Conservation (phyloP, 2,329 filamentous ascomycete species). For the Grosmannia clavigera region DNA sequence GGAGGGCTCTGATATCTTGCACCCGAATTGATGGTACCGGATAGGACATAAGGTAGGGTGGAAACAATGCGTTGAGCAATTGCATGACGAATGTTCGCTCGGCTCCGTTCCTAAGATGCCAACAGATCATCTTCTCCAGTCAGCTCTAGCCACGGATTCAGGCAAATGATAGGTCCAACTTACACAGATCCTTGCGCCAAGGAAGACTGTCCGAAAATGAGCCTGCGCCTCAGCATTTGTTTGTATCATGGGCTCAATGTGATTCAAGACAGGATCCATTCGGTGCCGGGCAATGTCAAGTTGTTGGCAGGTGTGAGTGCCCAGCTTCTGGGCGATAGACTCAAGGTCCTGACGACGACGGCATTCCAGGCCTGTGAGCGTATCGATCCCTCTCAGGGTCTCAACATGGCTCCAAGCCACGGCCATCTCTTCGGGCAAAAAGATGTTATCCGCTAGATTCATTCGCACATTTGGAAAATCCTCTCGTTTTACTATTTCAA, state of each 20-base stretch:
- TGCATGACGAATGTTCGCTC: slow-evolving; percentile 7
- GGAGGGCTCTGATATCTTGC: slow-evolving; percentile 4
- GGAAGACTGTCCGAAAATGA: slow-evolving; percentile 8
- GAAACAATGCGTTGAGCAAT: slow-evolving; percentile 13
- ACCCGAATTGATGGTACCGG: slow-evolving; percentile 6
- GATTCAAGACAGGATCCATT: slow-evolving; percentile 2
- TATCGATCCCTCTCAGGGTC: slow-evolving; percentile 7
- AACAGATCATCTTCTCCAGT: slow-evolving; percentile 7
- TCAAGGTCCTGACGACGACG: slow-evolving; percentile 9
- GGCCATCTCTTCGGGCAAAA: slow-evolving; percentile 1
- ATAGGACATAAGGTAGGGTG: slow-evolving; percentile 11
- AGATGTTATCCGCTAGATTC: slow-evolving; percentile 3
- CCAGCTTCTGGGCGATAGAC: slow-evolving; percentile 3
- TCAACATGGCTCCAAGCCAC: slow-evolving; percentile 9
- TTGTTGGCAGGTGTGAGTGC: not conserved
- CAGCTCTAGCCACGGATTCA: not conserved
- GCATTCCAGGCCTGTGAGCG: slow-evolving; percentile 7
- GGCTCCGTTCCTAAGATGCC: slow-evolving; percentile 4
- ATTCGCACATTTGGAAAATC: not conserved
- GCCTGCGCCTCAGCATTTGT: slow-evolving; percentile 7
- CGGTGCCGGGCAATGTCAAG: slow-evolving; percentile 5
- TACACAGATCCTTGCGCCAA: slow-evolving; percentile 11
- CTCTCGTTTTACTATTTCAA: not conserved
- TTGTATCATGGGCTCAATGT: slow-evolving; percentile 5
- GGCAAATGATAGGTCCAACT: not conserved